These are phyloP conservation scores for Plantago major DNA, from an alignment of 257 asterid genomes.

Conservation along the genomic window DNA sequence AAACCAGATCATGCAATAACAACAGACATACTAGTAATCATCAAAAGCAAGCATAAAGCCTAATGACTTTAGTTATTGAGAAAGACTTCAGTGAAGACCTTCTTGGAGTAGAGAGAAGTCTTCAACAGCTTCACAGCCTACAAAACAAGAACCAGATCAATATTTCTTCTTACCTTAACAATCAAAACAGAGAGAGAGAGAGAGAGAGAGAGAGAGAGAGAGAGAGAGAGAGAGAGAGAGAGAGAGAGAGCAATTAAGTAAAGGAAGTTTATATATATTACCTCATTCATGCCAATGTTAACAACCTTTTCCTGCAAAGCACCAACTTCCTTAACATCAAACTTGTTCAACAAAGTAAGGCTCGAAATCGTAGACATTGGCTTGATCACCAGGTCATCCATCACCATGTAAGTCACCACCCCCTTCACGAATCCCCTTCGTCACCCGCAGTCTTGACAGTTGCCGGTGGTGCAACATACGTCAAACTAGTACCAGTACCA, in stretches of 20 bases:
- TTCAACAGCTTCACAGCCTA: slow-evolving; percentile 11
- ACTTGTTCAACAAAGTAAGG: neutral
- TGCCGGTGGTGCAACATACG: neutral
- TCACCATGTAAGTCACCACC: neutral
- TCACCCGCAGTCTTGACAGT: neutral
- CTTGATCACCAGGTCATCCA: slow-evolving; percentile 2
- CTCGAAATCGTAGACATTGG: neutral
- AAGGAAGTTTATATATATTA: neutral
- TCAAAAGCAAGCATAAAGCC: neutral
- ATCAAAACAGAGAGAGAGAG: neutral
- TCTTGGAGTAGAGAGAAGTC: slow-evolving; percentile 7
- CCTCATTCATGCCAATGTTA: neutral
- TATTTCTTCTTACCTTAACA: neutral
- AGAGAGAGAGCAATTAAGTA: neutral
- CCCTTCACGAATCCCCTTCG: neutral
- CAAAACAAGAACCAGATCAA: neutral
- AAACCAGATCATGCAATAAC: slow-evolving; percentile 5
- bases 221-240: no score
- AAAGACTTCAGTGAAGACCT: slow-evolving; percentile 8
- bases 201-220: no score
- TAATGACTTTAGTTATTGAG: neutral
- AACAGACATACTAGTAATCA: neutral
- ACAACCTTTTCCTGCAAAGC: slow-evolving; percentile 1
- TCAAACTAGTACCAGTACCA: no score
- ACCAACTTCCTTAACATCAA: neutral